Percentiles rank a stretch among this genome's conserved stretches.
Evolutionary conservation across 2,329 filamentous ascomycete species (phyloP).

Genomic region (Colletotrichum acutatum): DNA sequence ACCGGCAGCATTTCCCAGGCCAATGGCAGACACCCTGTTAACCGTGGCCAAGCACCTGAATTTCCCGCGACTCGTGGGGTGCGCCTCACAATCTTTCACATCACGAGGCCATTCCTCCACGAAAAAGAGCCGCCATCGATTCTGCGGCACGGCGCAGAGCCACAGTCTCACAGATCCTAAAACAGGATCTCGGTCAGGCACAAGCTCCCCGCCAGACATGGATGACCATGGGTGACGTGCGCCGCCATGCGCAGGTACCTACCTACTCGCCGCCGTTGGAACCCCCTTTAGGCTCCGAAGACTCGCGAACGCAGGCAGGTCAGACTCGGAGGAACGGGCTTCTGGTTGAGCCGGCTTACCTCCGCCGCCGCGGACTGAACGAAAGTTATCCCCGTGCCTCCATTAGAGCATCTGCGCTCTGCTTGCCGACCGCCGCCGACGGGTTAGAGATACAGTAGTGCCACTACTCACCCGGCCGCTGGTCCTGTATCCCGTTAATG

Average conservation of each 20-base stretch:
- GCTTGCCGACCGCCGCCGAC: slow-evolving; percentile 9
- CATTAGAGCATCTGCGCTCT: neutral
- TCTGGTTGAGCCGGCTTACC: slow-evolving; percentile 29
- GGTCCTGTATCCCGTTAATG: neutral
- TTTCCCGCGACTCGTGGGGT: slow-evolving; percentile 19
- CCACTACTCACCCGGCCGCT: slow-evolving; percentile 6
- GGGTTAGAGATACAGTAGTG: neutral
- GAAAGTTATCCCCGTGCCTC: slow-evolving; percentile 15
- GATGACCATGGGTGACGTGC: slow-evolving; percentile 10
- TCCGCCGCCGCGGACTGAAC: slow-evolving; percentile 6
- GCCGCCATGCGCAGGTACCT: neutral
- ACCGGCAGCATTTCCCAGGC: neutral
- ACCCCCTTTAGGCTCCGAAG: neutral
- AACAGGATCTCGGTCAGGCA: slow-evolving; percentile 21
- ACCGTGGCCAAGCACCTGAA: neutral
- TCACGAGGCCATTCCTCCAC: slow-evolving; percentile 31
- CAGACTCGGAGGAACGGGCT: slow-evolving; percentile 21
- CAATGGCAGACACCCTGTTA: neutral
- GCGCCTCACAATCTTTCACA: slow-evolving; percentile 6
- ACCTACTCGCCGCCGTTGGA: neutral
- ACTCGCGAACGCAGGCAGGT: neutral
- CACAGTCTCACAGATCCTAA: neutral
- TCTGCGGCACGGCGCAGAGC: slow-evolving; percentile 17
- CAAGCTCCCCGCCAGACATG: slow-evolving; percentile 6
- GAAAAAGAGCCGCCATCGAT: slow-evolving; percentile 32